Evolutionary conservation across 1,139 yeast genomes (phyloP), one percentile per base, ranked within the genome.

Genomic region (Geotrichum restrictum): DNA sequence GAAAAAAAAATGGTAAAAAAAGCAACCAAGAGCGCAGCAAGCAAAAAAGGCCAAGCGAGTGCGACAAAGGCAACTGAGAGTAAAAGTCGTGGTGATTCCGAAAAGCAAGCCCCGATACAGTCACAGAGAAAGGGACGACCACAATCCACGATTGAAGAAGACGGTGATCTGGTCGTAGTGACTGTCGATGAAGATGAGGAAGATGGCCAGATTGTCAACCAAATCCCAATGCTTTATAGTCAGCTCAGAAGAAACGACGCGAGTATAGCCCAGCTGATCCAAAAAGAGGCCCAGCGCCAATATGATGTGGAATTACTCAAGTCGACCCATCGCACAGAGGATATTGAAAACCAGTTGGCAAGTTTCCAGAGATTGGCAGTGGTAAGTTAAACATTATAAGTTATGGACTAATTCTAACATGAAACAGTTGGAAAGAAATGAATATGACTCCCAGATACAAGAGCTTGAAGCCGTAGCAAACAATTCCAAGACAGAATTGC

Each of bases 201-300:
- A 18, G n/a, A n/a, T n/a, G 37, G 32, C 8, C n/a, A 21, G 3
- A 6, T n/a, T 3, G 19, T 29, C 8, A 29, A 33, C 22, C n/a
- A 14, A 11, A 42, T 42, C 16, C 45, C 27, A 2, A 14, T 36
- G 11, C 45, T 42, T 27, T 42, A 42, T n/a, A 42, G 36, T 22
- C 14, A 14, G 32, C 13, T 42, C 6, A 19, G 45, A 21, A 29
- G 29, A 42, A 31, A 22, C 22, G 36, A 18, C 10, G 45, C 27
- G 33, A 16, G 37, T 21, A 29, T 42, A 29, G 32, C 45, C 11
- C 8, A 11, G n/a, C 24, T 42, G 3, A 42, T 14, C 11, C 19
- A 14, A 29, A n/a, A 27, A 27, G 45, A 42, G 24, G 13, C 31
- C n/a, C 14, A 14, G 19, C 36, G 45, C 36, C 45, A 22, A 21